Percentiles rank a stretch among this genome's conserved stretches.
These are phyloP conservation scores for Eucalyptus cladocalyx DNA, from an alignment of 345 rosid species.

Conservation along the genomic window DNA sequence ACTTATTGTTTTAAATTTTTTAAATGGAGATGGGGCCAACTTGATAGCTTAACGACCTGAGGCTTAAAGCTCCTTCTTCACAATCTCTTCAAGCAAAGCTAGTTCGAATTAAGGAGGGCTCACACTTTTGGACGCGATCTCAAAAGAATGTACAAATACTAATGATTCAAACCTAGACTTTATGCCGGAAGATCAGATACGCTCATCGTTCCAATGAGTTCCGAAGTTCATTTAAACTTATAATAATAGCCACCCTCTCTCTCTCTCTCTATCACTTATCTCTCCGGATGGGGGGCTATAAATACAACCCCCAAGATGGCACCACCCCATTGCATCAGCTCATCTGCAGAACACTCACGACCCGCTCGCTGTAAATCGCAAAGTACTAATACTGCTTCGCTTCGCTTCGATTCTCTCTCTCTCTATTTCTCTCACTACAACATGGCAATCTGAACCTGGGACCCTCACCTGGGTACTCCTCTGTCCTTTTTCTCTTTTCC, in stretches of 20 bases:
- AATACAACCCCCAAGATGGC: background rate
- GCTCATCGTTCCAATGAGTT: background rate
- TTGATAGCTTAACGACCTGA: rapidly evolving
- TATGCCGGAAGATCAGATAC: background rate
- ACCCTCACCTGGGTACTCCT: background rate
- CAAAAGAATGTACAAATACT: background rate
- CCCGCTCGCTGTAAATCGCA: background rate
- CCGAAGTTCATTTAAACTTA: background rate
- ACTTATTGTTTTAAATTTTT: rapidly evolving
- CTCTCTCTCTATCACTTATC: background rate
- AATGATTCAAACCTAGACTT: background rate
- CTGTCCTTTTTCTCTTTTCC: background rate
- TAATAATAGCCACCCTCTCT: background rate
- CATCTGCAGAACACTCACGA: background rate
- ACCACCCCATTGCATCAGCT: background rate
- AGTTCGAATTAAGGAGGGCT: background rate
- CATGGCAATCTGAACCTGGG: background rate
- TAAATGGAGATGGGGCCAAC: too few species aligned
- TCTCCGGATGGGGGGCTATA: background rate
- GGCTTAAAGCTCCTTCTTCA: too few species aligned
- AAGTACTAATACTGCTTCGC: background rate
- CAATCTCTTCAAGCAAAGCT: too few species aligned
- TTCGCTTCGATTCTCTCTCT: too few species aligned
- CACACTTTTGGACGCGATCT: background rate
- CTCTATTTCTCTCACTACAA: background rate